Conservation (phyloP, 2,329 filamentous ascomycete species). For the Nannizzia gypsea region DNA sequence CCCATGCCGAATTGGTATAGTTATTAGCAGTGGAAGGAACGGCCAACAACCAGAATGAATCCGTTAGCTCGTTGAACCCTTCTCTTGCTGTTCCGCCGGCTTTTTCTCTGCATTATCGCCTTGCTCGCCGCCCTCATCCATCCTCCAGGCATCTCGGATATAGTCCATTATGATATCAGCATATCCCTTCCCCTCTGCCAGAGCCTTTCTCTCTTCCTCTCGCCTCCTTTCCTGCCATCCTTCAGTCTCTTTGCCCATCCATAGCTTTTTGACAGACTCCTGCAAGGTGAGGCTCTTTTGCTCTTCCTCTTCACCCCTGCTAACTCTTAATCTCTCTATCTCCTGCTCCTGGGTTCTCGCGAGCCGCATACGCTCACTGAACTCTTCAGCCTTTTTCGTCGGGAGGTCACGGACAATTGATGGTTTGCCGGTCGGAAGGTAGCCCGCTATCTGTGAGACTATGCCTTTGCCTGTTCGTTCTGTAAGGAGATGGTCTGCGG, state of each 20-base stretch:
- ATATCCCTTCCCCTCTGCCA: slow-evolving; percentile 30
- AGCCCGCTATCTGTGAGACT: slow-evolving; percentile 21
- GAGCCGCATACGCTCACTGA: slow-evolving; percentile 14
- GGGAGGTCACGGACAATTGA: slow-evolving; percentile 12
- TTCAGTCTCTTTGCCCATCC: slow-evolving; percentile 29
- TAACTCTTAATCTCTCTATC: slow-evolving; percentile 6
- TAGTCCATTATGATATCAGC: slow-evolving; percentile 36
- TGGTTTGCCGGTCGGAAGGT: slow-evolving; percentile 2
- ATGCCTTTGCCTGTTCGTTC: slow-evolving; percentile 31
- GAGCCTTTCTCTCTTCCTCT: slow-evolving; percentile 30
- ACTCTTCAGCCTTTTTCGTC: slow-evolving; percentile 16
- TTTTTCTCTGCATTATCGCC: slow-evolving; percentile 2
- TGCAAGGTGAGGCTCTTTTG: slow-evolving; percentile 7
- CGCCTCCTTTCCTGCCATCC: slow-evolving; percentile 30
- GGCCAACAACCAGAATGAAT: background rate
- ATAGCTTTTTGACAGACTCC: slow-evolving; percentile 15
- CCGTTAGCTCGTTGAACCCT: background rate
- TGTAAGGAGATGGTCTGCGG: slow-evolving; percentile 38
- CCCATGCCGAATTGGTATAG: too few species aligned
- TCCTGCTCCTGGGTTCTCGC: slow-evolving; percentile 9
- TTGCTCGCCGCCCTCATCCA: slow-evolving; percentile 17
- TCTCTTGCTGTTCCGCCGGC: slow-evolving; percentile 16
- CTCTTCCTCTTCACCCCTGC: slow-evolving; percentile 22
- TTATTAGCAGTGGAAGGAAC: background rate
- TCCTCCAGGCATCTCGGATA: slow-evolving; percentile 30